Evolutionary conservation across 2,329 filamentous ascomycete genomes (phyloP).

Genomic region (Cladosporium austrohemisphaericum): DNA sequence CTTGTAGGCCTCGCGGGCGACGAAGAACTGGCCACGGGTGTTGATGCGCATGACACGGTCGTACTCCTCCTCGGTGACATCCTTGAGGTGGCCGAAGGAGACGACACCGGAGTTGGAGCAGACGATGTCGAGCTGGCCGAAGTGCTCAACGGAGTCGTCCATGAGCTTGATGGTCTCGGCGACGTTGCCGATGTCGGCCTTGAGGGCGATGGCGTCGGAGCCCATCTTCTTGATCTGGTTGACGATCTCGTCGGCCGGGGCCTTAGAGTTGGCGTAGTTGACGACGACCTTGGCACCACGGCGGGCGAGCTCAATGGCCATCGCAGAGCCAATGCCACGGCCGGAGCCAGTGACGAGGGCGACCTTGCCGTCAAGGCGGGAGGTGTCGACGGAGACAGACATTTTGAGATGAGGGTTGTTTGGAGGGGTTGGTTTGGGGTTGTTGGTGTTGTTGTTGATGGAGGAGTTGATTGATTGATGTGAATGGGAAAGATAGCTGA

Average conservation of each 20-base stretch:
- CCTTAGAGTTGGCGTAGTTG: constrained; percentile 64
- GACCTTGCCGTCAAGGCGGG: constrained; percentile 53
- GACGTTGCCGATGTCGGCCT: constrained; percentile 65
- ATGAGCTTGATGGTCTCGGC: constrained; percentile 62
- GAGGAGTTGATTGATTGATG: constrained; percentile 7
- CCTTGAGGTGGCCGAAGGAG: constrained; percentile 52
- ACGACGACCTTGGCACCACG: constrained; percentile 64
- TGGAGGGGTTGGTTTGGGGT: constrained; percentile 2
- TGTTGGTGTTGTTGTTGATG: constrained; percentile 14
- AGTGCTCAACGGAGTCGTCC: constrained; percentile 58
- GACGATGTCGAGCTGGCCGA: constrained; percentile 66
- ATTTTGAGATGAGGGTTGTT: constrained; percentile 31
- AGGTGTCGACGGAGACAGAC: constrained; percentile 41
- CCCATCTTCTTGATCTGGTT: constrained; percentile 60
- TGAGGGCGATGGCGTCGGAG: constrained; percentile 59
- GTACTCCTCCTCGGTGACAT: constrained; percentile 53
- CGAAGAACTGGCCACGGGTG: constrained; percentile 62
- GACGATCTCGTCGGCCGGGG: constrained; percentile 64
- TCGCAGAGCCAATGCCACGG: constrained; percentile 63
- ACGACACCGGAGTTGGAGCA: constrained; percentile 64
- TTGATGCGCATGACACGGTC: constrained; percentile 60
- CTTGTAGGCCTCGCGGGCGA: constrained; percentile 55
- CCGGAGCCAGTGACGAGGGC: constrained; percentile 54
- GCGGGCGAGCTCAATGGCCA: constrained; percentile 62
- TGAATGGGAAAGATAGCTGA: constrained; percentile 7